These are phyloP conservation scores for Lunularia cruciata DNA, from an alignment of 225 moss, liverwort and hornwort genomes.

Conservation along the genomic window DNA sequence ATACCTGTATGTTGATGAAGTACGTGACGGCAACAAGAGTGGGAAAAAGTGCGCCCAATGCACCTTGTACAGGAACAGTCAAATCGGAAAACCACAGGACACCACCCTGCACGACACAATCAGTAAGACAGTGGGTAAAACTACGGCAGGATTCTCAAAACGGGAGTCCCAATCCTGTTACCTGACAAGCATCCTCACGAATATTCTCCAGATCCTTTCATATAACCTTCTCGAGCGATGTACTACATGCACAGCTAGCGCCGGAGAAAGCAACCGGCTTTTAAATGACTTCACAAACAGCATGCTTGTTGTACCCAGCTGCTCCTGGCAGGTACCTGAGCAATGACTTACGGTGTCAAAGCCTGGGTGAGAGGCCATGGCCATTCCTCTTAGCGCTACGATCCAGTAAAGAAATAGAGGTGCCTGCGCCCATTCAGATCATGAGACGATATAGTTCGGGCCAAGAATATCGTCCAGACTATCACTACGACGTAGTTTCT, in stretches of 20 bases:
- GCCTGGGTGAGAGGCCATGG: conserved; percentile 80
- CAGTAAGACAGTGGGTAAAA: neutral
- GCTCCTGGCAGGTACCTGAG: no score
- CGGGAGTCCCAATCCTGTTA: no score
- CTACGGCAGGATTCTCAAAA: no score
- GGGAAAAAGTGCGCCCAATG: conserved; percentile 87
- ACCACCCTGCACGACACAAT: conserved; percentile 64
- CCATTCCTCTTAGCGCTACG: conserved; percentile 89
- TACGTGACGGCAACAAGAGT: conserved; percentile 78
- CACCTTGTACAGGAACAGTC: conserved; percentile 86
- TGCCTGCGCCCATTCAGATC: conserved; percentile 47
- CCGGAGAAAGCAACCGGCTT: no score
- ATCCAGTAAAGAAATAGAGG: conserved; percentile 96
- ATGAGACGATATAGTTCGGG: neutral
- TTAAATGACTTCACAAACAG: no score
- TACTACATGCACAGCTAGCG: no score
- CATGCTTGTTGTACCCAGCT: no score
- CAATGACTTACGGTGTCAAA: conserved; percentile 66
- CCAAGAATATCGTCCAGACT: neutral
- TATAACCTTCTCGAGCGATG: no score
- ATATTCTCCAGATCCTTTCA: no score
- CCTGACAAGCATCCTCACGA: no score
- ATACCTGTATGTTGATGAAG: conserved; percentile 83
- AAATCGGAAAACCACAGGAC: conserved; percentile 87
- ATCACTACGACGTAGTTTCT: neutral